phyloP scores from a whole-genome alignment of 2,329 filamentous ascomycete genomes.

The Ceratocystiopsis minuta region DNA sequence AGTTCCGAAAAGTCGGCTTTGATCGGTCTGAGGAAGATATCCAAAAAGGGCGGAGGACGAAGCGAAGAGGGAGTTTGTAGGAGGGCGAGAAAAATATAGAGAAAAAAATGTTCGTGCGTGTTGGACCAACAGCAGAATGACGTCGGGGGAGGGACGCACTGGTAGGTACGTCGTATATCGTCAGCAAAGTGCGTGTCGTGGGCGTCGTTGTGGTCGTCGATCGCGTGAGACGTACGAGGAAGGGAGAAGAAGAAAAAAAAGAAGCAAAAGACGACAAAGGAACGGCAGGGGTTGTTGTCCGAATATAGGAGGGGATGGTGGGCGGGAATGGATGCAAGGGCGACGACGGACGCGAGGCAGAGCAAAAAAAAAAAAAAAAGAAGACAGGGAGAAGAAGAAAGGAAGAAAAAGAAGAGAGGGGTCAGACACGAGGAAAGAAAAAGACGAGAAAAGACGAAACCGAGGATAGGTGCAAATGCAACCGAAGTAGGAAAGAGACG shows the following conservation, averaged over 20 bases:
- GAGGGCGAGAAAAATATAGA: too few species aligned
- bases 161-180: too few species aligned
- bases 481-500: neutral
- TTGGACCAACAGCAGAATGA: too few species aligned
- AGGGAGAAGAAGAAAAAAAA: neutral
- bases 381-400: neutral
- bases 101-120: too few species aligned
- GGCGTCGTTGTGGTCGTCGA: neutral
- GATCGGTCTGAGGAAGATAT: too few species aligned
- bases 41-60: too few species aligned
- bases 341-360: neutral
- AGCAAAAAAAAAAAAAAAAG: neutral
- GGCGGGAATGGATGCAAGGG: too few species aligned
- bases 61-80: too few species aligned
- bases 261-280: neutral
- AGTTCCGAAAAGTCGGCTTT: too few species aligned
- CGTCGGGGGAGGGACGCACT: too few species aligned
- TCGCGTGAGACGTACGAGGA: neutral
- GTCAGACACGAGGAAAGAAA: neutral
- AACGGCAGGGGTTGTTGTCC: neutral
- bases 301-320: too few species aligned
- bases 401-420: neutral
- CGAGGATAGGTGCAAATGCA: neutral
- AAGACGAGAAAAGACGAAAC: neutral
- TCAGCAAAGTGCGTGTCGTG: too few species aligned